phyloP scores from a whole-genome alignment of 805 yeast genomes.

The Candida maltosa region DNA sequence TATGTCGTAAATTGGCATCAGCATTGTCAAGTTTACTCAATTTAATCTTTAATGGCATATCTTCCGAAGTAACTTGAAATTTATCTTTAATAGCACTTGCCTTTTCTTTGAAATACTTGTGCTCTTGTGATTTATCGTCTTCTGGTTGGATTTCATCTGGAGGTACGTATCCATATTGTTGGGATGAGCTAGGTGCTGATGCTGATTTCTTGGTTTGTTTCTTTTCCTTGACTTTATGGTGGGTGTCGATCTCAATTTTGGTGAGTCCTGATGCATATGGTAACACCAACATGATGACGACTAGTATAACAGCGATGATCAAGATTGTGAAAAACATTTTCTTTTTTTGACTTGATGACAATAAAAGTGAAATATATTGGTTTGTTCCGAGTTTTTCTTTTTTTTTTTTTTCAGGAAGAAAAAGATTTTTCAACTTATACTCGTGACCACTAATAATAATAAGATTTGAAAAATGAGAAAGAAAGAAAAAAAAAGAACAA shows the following conservation, averaged over 20 bases:
- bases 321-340: conserved; percentile 40
- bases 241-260: conserved; percentile 30
- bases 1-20: conserved; percentile 18
- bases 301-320: conserved; percentile 38
- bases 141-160: conserved; percentile 31
- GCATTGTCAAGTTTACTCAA: conserved; percentile 17
- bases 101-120: conserved; percentile 11
- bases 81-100: conserved; percentile 26
- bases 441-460: no score
- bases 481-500: conserved; percentile 1
- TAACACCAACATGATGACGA: conserved; percentile 37
- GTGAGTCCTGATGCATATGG: conserved; percentile 54
- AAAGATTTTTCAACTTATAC: no score
- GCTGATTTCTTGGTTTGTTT: conserved; percentile 5
- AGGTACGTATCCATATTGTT: conserved; percentile 32
- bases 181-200: neutral
- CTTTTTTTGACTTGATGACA: no score
- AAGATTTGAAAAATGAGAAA: no score
- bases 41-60: conserved; percentile 33
- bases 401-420: no score
- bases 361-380: conserved; percentile 1
- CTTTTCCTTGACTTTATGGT: conserved; percentile 5
- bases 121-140: conserved; percentile 7
- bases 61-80: conserved; percentile 30
- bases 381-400: no score